A percentile compares a stretch with the other conserved stretches of the same genome.
These are phyloP conservation scores for Gyromitra esculenta DNA, from an alignment of 2,329 filamentous ascomycete genomes.

Conservation along the genomic window DNA sequence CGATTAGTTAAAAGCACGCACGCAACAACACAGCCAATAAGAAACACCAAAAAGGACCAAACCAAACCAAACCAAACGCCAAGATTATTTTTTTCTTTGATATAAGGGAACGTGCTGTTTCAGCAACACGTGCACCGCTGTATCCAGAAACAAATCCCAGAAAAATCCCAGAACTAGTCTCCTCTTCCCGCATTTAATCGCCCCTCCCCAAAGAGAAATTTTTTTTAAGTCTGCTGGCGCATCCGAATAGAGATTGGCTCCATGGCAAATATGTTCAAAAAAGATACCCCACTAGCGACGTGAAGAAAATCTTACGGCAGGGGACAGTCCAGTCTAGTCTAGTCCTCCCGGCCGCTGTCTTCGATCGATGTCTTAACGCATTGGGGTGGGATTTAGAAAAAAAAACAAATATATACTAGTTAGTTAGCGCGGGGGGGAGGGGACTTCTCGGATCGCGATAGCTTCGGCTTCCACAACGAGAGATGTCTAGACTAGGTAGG, in stretches of 20 bases:
- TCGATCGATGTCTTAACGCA: not conserved
- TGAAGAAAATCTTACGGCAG: constrained; percentile 1
- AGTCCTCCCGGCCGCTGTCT: not conserved
- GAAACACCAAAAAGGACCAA: not conserved
- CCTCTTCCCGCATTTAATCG: not conserved
- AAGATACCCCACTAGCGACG: not conserved
- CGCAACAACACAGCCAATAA: no score
- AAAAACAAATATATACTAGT: constrained; percentile 2
- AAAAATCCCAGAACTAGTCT: not conserved
- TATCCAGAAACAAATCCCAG: not conserved
- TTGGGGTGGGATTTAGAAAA: not conserved
- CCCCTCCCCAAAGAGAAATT: no score
- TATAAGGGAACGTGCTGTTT: not conserved
- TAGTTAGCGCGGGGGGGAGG: not conserved
- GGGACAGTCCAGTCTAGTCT: not conserved
- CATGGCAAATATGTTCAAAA: not conserved
- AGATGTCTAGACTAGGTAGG: not conserved
- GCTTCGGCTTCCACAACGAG: not conserved
- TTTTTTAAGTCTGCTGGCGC: not conserved
- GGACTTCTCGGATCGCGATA: not conserved
- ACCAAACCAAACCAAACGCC: not conserved
- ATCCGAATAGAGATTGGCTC: not conserved
- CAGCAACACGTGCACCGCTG: no score
- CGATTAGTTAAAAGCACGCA: not conserved
- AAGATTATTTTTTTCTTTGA: not conserved